Conservation (phyloP, 805 yeast genomes). For the Candida rishiriensis region DNA sequence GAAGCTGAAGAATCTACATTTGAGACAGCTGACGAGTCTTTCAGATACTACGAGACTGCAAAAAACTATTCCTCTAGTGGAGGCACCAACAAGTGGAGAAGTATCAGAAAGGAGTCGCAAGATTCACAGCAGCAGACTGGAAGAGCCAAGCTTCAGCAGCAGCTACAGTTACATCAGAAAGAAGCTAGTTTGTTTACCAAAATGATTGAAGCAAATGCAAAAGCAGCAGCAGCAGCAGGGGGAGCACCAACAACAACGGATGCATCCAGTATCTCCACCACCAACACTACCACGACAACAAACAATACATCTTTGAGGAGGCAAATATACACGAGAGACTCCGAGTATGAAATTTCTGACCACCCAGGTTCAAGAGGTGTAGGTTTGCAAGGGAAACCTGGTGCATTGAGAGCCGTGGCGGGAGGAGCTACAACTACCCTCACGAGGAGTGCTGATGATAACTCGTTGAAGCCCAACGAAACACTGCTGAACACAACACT, state of each 20-base stretch:
- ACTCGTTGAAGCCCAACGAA: slow-evolving; percentile 16
- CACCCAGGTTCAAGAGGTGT: no score
- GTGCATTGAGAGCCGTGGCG: no score
- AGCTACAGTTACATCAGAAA: slow-evolving; percentile 1
- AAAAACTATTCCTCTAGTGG: slow-evolving; percentile 11
- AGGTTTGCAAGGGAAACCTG: no score
- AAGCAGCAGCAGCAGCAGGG: slow-evolving; percentile 2
- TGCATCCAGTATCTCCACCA: not conserved
- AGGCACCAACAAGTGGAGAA: slow-evolving; percentile 4
- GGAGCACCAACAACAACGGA: no score
- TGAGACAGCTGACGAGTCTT: slow-evolving; percentile 13
- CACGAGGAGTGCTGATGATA: not conserved
- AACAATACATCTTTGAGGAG: no score
- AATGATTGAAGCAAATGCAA: slow-evolving; percentile 16
- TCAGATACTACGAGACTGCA: slow-evolving; percentile 16
- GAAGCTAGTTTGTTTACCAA: slow-evolving; percentile 17
- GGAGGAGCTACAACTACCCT: no score
- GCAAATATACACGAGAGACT: no score
- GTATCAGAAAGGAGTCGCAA: slow-evolving; percentile 3
- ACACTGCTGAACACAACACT: slow-evolving; percentile 14
- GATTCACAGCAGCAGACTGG: no score
- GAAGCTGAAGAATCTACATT: not conserved
- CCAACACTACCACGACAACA: not conserved
- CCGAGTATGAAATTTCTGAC: no score
- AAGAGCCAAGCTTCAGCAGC: not conserved